phyloP scores from a whole-genome alignment of 2,329 filamentous ascomycete genomes.

The Botrytis medusae region DNA sequence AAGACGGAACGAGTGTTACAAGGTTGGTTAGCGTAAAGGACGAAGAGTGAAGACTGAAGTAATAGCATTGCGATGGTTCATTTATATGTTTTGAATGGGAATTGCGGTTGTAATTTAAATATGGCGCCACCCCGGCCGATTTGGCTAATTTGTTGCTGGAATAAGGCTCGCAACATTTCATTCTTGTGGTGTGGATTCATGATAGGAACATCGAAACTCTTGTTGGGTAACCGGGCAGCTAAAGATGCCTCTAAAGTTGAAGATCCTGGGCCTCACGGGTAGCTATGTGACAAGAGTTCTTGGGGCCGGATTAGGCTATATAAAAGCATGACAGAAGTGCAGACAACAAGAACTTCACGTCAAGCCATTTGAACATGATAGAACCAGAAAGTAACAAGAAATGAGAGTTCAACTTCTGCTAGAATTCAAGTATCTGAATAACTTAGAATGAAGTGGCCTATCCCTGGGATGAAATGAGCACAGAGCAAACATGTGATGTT shows the following conservation, averaged over 20 bases:
- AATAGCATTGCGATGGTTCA: background rate
- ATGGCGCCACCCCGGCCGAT: no score
- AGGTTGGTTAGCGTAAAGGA: slow-evolving; percentile 46
- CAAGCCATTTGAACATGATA: background rate
- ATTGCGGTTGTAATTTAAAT: background rate
- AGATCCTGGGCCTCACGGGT: background rate
- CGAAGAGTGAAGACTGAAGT: background rate
- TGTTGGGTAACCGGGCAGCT: background rate
- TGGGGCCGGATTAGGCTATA: background rate
- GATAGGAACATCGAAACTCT: background rate
- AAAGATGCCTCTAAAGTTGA: background rate
- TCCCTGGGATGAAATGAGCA: background rate
- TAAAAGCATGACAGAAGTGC: background rate
- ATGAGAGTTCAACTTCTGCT: background rate
- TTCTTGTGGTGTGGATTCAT: background rate
- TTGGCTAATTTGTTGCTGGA: background rate
- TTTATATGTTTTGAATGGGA: background rate
- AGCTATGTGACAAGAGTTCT: background rate
- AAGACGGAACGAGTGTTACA: slow-evolving; percentile 67
- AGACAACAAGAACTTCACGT: background rate
- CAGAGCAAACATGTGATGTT: background rate
- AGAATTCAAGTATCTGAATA: no score
- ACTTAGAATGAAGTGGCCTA: background rate
- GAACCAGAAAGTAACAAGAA: background rate
- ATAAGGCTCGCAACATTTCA: background rate